Evolutionary conservation across 164 flowering plant genomes (phyloP), one percentile per base, ranked within the genome.

Genomic region (Chimonanthus praecox): DNA sequence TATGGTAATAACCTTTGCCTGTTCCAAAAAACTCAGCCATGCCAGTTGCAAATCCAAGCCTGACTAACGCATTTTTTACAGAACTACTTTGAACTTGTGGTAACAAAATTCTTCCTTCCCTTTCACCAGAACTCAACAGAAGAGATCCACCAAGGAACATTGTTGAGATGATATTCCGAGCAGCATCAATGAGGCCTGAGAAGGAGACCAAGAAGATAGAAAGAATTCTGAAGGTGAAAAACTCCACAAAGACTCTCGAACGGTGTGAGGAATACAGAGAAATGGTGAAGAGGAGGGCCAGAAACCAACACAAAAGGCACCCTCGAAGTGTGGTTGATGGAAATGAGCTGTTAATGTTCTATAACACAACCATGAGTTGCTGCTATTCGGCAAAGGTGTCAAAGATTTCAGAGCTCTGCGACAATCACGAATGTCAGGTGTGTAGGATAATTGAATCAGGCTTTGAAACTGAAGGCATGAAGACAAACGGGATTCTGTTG

Each of bases 91-190:
- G 33, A 33, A 33, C 33, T 33, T 33, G 33, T 33, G 33, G 11
- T 33, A 18, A 3, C 21, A 6, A 10, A 63, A 18, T 63, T 65
- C 46, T 45, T 50, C 20, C n/a, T n/a, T 21, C 4, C 15, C 5
- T 16, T 48, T 5, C 21, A 8, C 9, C 82, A 87, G 88, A 81
- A 69, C 84, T 86, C 13, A 64, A 67, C n/a, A 50, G 48, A 10
- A 87, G 84, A 45, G 87, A 89, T 71, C 80, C 83, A 49, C 80
- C 92, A 54, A 79, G 89, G 71, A 86, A 84, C 16, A 71, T 87
- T 10, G 60, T 85, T 3, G 86, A 86, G 81, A 84, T 76, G 72
- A 87, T 87, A 43, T 80, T 85, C 73, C 78, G 63, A 71, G 75
- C 76, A 13, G 76, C 90, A 43, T 68, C 66, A 33, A 71, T 43